Conservation (phyloP, 2,329 filamentous ascomycete genomes). For the Taxawa tesnikishii region DNA sequence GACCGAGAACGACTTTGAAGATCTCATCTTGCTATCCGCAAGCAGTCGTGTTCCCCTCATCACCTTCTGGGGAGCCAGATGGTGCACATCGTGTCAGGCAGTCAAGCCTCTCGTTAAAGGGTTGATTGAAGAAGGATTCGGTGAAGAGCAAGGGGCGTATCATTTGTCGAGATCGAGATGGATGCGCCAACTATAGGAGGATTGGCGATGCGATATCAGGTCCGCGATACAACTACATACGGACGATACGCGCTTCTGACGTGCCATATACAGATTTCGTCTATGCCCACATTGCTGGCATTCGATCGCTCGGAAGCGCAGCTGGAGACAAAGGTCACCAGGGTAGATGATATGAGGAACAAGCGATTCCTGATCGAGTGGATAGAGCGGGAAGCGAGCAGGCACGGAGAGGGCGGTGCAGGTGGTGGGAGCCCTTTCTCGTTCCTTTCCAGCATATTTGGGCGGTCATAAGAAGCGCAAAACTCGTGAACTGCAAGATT, state of each 20-base stretch:
- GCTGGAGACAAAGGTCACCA: conserved; percentile 30
- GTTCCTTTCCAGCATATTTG: too few relatives aligned
- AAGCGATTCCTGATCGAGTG: conserved; percentile 31
- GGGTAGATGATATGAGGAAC: conserved; percentile 32
- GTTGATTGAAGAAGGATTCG: conserved; percentile 31
- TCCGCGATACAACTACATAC: conserved; percentile 7
- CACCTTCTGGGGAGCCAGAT: conserved; percentile 38
- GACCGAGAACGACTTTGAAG: conserved; percentile 33
- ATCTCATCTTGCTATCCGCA: conserved; percentile 34
- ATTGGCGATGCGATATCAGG: conserved; percentile 27
- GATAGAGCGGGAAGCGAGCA: conserved; percentile 34
- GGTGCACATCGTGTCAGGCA: conserved; percentile 31
- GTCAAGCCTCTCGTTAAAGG: conserved; percentile 29
- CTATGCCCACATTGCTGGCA: conserved; percentile 36
- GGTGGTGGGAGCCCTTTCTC: conserved; percentile 27
- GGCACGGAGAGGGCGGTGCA: conserved; percentile 32
- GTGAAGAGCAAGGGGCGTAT: conserved; percentile 31
- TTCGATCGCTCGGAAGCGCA: conserved; percentile 39
- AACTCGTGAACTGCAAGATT: too few relatives aligned
- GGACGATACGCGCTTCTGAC: neutral
- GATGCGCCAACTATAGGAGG: conserved; percentile 32
- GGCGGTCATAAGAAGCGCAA: too few relatives aligned
- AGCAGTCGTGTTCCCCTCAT: conserved; percentile 31
- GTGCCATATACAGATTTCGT: conserved; percentile 23
- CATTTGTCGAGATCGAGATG: conserved; percentile 36